Percentiles rank a stretch among this genome's conserved stretches.
phyloP scores from a whole-genome alignment of 768 basidiomycete species.

The Boletus speciosus region DNA sequence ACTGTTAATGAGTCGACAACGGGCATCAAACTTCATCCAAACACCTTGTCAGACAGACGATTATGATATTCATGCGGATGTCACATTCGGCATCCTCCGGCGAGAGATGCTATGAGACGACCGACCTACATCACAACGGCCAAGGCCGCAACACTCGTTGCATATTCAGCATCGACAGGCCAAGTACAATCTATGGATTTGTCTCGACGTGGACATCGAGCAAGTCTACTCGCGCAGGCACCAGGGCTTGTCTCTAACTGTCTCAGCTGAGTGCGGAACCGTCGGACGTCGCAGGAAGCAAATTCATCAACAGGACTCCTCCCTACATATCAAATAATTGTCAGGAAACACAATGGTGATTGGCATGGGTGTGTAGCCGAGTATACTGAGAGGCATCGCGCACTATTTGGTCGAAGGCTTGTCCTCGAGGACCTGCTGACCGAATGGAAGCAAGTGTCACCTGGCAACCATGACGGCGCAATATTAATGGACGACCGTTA shows the following conservation, averaged over 20 bases:
- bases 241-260: slow-evolving; percentile 3
- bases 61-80: background rate
- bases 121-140: background rate
- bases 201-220: background rate
- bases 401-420: background rate
- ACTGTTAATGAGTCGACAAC: too few relatives aligned
- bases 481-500: background rate
- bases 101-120: background rate
- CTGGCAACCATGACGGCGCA: slow-evolving; percentile 1
- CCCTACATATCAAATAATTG: slow-evolving; percentile 1
- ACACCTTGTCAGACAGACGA: background rate
- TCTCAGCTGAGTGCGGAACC: slow-evolving; percentile 6
- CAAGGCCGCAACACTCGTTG: background rate
- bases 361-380: background rate
- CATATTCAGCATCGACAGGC: background rate
- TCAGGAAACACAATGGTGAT: background rate
- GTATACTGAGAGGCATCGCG: background rate
- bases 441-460: background rate
- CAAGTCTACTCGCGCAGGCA: background rate
- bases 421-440: background rate
- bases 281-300: slow-evolving; percentile 6
- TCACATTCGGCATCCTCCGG: slow-evolving; percentile 1
- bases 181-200: background rate
- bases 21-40: background rate
- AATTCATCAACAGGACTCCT: background rate